A percentile compares a stretch with the other conserved stretches of the same genome.
These are phyloP conservation scores for Harrya chromipes DNA, from an alignment of 768 basidiomycete species.

Conservation along the genomic window DNA sequence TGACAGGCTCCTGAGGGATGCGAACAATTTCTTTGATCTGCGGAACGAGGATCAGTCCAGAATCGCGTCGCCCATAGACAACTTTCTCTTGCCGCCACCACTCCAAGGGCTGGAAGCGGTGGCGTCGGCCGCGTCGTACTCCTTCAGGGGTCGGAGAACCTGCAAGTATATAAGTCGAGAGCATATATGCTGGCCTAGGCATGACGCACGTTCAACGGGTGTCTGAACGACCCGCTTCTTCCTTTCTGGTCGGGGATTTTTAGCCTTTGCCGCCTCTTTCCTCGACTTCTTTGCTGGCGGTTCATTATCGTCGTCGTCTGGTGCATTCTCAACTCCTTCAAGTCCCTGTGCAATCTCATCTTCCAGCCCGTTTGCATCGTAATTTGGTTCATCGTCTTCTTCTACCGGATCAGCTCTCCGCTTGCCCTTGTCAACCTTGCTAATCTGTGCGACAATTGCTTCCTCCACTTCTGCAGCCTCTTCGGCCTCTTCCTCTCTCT, in stretches of 20 bases:
- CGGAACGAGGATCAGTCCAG: slow-evolving; percentile 52
- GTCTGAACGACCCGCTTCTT: slow-evolving; percentile 17
- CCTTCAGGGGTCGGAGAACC: slow-evolving; percentile 38
- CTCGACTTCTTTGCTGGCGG: slow-evolving; percentile 29
- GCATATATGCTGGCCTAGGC: neutral
- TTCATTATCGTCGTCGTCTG: slow-evolving; percentile 39
- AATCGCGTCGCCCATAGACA: slow-evolving; percentile 67
- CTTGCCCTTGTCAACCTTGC: slow-evolving; percentile 39
- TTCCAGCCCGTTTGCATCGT: slow-evolving; percentile 32
- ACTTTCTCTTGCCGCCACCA: slow-evolving; percentile 94
- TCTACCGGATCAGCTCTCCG: slow-evolving; percentile 30
- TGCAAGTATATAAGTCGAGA: slow-evolving; percentile 13
- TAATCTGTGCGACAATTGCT: slow-evolving; percentile 22
- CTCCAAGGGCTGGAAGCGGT: slow-evolving; percentile 71
- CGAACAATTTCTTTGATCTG: slow-evolving; percentile 65
- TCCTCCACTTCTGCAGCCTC: slow-evolving; percentile 33
- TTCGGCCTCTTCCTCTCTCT: slow-evolving; percentile 38
- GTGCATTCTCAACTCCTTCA: slow-evolving; percentile 51
- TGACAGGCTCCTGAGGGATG: slow-evolving; percentile 47
- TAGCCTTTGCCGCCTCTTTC: slow-evolving; percentile 27
- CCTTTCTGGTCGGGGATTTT: slow-evolving; percentile 26
- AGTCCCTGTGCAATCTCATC: slow-evolving; percentile 43
- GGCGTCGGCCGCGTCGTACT: slow-evolving; percentile 68
- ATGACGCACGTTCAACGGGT: slow-evolving; percentile 25
- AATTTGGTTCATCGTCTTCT: slow-evolving; percentile 7